Conservation (phyloP, 768 basidiomycete species). For the Suillus cothurnatus region DNA sequence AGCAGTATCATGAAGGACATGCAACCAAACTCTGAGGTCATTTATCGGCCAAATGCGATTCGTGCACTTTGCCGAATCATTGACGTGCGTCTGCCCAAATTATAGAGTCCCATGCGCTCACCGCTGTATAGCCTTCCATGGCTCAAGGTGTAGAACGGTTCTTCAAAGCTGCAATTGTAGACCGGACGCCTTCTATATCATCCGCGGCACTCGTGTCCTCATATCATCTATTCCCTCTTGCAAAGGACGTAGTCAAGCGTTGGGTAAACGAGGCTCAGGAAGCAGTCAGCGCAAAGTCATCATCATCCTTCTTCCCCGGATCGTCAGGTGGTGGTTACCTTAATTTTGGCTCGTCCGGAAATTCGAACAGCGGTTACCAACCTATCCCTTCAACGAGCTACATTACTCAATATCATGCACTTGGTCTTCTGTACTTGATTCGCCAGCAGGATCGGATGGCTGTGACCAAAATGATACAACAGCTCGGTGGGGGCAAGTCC, state of each 20-base stretch:
- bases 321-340: conserved; percentile 61
- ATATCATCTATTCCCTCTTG: conserved; percentile 92
- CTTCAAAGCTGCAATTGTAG: conserved; percentile 99
- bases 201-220: conserved; percentile 96
- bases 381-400: conserved; percentile 86
- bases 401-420: conserved; percentile 95
- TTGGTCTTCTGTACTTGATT: conserved; percentile 92
- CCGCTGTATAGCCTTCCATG: conserved; percentile 82
- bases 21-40: conserved; percentile 98
- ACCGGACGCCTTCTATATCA: conserved; percentile 92
- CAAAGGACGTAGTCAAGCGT: conserved; percentile 95
- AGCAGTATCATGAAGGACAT: conserved; percentile 99
- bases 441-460: conserved; percentile 99
- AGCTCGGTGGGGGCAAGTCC: conserved; percentile 87
- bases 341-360: conserved; percentile 62
- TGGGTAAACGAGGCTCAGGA: conserved; percentile 99
- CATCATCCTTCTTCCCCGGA: conserved; percentile 65
- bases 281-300: conserved; percentile 87
- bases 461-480: conserved; percentile 98
- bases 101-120: conserved; percentile 43
- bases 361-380: conserved; percentile 65
- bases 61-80: conserved; percentile 95
- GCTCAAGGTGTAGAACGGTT: conserved; percentile 97
- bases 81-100: conserved; percentile 65
- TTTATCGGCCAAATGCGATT: conserved; percentile 97